Evolutionary conservation across 495 filamentous ascomycete genomes (phyloP).

Genomic region (Tuber brumale): DNA sequence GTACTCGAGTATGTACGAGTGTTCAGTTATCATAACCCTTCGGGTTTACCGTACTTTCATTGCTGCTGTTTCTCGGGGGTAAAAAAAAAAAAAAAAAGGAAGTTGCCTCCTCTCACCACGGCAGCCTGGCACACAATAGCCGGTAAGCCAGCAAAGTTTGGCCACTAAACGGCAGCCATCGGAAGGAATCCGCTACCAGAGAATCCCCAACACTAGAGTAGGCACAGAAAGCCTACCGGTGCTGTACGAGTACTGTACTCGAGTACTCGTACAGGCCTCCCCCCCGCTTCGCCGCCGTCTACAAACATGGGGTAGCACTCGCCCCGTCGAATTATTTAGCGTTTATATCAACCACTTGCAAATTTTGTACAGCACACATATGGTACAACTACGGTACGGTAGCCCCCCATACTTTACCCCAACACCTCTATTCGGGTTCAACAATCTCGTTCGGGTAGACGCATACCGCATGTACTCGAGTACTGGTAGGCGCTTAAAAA

Average conservation of each 20-base stretch:
- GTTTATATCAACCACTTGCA: not conserved
- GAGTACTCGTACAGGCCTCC: not conserved
- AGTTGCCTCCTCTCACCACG: not conserved
- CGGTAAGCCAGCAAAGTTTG: not conserved
- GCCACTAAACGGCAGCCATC: not conserved
- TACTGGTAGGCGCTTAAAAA: not conserved
- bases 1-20: not conserved
- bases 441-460: not conserved
- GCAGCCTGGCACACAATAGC: not conserved
- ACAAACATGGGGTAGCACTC: not conserved
- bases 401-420: not conserved
- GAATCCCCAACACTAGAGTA: not conserved
- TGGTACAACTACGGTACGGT: not conserved
- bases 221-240: not conserved
- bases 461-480: not conserved
- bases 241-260: too few relatives aligned
- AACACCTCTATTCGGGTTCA: not conserved
- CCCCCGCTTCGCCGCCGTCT: not conserved
- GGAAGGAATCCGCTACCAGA: not conserved
- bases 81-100: not conserved
- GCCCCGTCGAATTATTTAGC: not conserved
- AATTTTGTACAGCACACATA: not conserved
- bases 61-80: not conserved
- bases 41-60: not conserved
- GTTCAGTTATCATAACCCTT: not conserved